Conservation (phyloP, 2,329 filamentous ascomycete species). For the Xylariaceae sp. region DNA sequence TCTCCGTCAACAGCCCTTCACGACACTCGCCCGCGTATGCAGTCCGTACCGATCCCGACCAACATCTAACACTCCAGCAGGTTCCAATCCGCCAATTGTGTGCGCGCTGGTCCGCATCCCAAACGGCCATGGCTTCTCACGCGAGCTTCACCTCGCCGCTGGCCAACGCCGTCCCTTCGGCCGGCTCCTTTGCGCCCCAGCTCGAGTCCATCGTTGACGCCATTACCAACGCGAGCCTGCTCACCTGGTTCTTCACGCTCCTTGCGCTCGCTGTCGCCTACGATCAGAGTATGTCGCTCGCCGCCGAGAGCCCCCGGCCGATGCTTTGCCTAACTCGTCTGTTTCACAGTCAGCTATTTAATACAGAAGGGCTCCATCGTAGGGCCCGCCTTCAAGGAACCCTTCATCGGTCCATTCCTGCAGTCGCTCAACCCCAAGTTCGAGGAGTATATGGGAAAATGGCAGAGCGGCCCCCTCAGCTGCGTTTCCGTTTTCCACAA, state of each 20-base stretch:
- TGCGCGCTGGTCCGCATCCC: constrained; percentile 13
- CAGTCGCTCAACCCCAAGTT: constrained; percentile 91
- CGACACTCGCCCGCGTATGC: too few relatives aligned
- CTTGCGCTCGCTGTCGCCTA: constrained; percentile 71
- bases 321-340: constrained; percentile 16
- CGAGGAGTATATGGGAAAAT: constrained; percentile 85
- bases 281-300: constrained; percentile 71
- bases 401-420: constrained; percentile 93
- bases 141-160: constrained; percentile 63
- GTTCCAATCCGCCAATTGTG: background rate
- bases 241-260: constrained; percentile 65
- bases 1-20: background rate
- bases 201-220: constrained; percentile 53
- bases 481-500: constrained; percentile 99
- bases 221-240: constrained; percentile 54
- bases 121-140: constrained; percentile 51
- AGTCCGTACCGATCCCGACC: background rate
- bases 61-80: background rate
- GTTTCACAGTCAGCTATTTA: constrained; percentile 64
- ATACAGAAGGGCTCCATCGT: constrained; percentile 70
- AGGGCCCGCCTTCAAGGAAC: constrained; percentile 70
- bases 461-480: constrained; percentile 84
- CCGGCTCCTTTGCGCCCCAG: constrained; percentile 50
- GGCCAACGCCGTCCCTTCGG: constrained; percentile 54
- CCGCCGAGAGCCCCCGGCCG: background rate